Percentiles rank a stretch among this genome's conserved stretches.
Conservation (phyloP, 169 alveolate genomes). For the Cryptosporidium parvum region DNA sequence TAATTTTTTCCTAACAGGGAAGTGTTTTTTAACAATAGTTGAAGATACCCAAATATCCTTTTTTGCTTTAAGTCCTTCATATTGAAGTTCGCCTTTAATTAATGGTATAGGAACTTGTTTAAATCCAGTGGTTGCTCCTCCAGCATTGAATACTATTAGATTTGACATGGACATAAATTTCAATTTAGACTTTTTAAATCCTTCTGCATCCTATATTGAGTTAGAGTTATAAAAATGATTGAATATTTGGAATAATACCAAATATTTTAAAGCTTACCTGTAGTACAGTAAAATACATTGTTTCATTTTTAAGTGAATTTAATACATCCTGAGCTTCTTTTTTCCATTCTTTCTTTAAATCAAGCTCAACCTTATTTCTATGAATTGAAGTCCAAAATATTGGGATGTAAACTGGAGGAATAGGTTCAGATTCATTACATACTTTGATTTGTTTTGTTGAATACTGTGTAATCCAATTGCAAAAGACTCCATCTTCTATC, state of each 20-base stretch:
- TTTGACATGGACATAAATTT: constrained; percentile 30
- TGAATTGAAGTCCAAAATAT: constrained; percentile 76
- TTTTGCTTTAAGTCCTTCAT: background rate
- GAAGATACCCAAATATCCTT: constrained; percentile 74
- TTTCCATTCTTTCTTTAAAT: constrained; percentile 22
- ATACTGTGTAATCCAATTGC: constrained; percentile 50
- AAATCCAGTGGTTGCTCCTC: constrained; percentile 65
- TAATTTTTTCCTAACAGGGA: constrained; percentile 69
- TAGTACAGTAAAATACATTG: constrained; percentile 64
- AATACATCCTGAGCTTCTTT: constrained; percentile 20
- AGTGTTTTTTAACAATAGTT: constrained; percentile 62
- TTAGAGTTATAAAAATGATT: background rate
- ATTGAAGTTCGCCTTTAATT: constrained; percentile 66
- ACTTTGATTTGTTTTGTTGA: background rate
- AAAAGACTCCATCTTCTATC: constrained; percentile 75
- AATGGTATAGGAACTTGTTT: constrained; percentile 71
- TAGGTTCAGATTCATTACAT: constrained; percentile 9
- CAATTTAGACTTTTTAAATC: constrained; percentile 54
- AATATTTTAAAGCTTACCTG: constrained; percentile 47
- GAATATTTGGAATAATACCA: background rate
- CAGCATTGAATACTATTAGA: constrained; percentile 71
- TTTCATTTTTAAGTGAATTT: constrained; percentile 10
- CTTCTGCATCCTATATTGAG: constrained; percentile 76
- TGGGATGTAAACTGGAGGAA: constrained; percentile 64
- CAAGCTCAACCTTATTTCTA: constrained; percentile 48